Base-by-base conservation (phyloP, 2,329 filamentous ascomycete species). In the Xylaria sp. region DNA sequence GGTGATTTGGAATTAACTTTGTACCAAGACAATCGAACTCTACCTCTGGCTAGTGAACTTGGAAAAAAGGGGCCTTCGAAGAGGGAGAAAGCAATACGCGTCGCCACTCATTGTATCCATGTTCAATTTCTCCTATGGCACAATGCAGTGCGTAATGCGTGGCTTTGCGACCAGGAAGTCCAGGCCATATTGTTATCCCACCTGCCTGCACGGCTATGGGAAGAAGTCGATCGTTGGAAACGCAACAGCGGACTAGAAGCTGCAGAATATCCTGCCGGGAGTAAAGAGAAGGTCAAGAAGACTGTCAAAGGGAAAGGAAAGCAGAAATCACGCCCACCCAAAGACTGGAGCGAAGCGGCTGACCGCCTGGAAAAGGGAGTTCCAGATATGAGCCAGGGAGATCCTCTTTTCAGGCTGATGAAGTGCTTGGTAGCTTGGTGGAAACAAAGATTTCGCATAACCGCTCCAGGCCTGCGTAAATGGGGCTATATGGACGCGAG, bases 51-150 rank as follows among this genome's bases (percentile, higher is more conserved):
- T 10, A 90, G 90, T 72, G 83, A 87, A 0, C 84, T 88, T 54
- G 88, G 89, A 25, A 97, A 93, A 80, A 97, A 95, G 78, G 94
- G 94, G 0, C 92, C 93, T 0, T 92, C 92, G 2, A 97, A 97
- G 81, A 89, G 92, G 34, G 94, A 98, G 77, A 89, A 93, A 61
- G 88, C 90, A 69, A 92, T 95, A 65, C 88, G 96, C 31, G 87
- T 90, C 41, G 86, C 90, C 3, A 94, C 94, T 0, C 96, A 99
- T 80, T 92, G 93, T 74, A 86, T 97, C 73, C 96, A 99, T 80
- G 94, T 98, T 1, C 90, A 97, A 78, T 88, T 90, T 62, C 83
- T 99, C 18, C 86, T 99, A 69, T 98, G 92, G 86, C 94, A 98
- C 78, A 98, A 98, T 77, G 88, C 93, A 0, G 81, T 96, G 15